These are phyloP conservation scores for Camellia oleifera DNA, from an alignment of 179 eudicot genomes.

Conservation along the genomic window DNA sequence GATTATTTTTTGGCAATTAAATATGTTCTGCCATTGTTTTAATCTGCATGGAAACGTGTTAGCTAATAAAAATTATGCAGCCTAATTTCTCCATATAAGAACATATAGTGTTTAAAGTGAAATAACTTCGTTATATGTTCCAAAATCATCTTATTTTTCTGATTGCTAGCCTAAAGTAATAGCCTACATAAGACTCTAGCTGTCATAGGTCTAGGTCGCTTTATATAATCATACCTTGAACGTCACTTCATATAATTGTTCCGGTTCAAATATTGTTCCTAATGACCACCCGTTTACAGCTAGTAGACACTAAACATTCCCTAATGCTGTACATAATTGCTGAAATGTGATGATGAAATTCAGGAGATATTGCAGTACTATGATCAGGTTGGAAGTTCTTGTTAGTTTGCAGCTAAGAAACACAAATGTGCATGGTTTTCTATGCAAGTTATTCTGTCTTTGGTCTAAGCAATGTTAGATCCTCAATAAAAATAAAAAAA, in stretches of 20 bases:
- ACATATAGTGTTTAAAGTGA: no score
- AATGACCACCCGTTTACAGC: not conserved
- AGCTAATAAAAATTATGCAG: not conserved
- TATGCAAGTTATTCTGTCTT: not conserved
- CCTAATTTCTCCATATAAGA: not conserved
- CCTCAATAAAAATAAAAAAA: not conserved
- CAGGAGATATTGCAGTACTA: not conserved
- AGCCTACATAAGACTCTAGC: no score
- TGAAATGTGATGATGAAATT: not conserved
- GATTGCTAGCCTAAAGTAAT: no score
- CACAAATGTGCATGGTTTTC: not conserved
- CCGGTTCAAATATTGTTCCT: not conserved
- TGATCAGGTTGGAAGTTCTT: no score
- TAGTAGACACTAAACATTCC: not conserved
- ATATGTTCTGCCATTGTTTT: not conserved
- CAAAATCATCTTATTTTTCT: no score
- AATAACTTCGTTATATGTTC: no score
- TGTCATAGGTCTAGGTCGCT: no score
- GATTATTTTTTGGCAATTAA: constrained; percentile 1
- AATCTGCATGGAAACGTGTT: not conserved
- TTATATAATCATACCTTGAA: not conserved
- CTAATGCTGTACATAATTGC: not conserved
- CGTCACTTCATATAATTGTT: no score
- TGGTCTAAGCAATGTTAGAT: not conserved
- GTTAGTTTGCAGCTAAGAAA: no score